A percentile compares a stretch with the other conserved stretches of the same genome.
Conservation (phyloP, 495 filamentous ascomycete species). For the Staphylotrichum tortipilum region DNA sequence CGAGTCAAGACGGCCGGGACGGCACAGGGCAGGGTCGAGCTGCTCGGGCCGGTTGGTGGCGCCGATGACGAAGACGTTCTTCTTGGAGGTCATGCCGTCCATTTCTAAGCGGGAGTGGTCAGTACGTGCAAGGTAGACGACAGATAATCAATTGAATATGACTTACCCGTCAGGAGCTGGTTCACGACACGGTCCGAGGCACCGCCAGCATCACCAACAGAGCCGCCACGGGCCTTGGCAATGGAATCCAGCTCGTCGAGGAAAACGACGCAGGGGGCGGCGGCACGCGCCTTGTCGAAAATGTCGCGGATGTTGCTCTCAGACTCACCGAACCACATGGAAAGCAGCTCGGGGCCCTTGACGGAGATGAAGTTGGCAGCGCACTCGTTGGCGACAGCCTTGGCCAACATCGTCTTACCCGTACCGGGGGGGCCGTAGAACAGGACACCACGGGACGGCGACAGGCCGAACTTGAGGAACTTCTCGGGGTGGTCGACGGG, state of each 20-base stretch:
- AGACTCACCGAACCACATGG: constrained; percentile 99
- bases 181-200: constrained; percentile 99
- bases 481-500: constrained; percentile 99
- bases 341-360: constrained; percentile 94
- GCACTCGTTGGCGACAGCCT: constrained; percentile 98
- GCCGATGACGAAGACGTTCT: constrained; percentile 99
- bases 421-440: constrained; percentile 99
- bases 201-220: constrained; percentile 92
- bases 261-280: constrained; percentile 98
- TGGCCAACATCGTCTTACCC: constrained; percentile 98
- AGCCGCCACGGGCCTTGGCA: constrained; percentile 98
- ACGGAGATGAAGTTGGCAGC: constrained; percentile 99
- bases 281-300: constrained; percentile 98
- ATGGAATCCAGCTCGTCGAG: constrained; percentile 98
- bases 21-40: constrained; percentile 93
- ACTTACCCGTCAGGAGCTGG: constrained; percentile 92
- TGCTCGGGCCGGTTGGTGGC: constrained; percentile 98
- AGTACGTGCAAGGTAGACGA: constrained; percentile 22
- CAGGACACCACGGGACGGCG: constrained; percentile 93
- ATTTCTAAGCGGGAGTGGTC: constrained; percentile 59
- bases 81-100: constrained; percentile 99
- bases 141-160: background rate
- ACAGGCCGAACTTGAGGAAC: constrained; percentile 99
- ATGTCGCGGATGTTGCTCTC: constrained; percentile 99
- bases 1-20: constrained; percentile 96